These are phyloP conservation scores for Infundibulicybe gibba DNA, from an alignment of 768 basidiomycete species.

Conservation along the genomic window DNA sequence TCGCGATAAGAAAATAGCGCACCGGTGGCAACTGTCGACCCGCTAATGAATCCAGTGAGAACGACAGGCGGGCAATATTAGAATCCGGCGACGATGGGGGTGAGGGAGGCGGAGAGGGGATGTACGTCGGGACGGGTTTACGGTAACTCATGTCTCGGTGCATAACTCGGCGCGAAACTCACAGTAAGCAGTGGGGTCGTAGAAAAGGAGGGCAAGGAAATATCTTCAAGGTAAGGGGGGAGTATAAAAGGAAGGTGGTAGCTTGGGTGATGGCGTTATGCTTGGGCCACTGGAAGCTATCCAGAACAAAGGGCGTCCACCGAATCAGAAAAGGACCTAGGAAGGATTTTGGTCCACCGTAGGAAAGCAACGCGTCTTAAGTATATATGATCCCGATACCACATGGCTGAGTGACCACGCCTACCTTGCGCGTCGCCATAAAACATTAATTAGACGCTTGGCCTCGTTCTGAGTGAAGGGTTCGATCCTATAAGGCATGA, in stretches of 20 bases:
- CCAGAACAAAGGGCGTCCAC: neutral
- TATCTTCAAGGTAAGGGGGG: too few relatives aligned
- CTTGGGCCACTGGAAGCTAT: neutral
- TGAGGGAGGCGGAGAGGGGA: constrained; percentile 59
- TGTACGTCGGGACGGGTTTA: constrained; percentile 66
- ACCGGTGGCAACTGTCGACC: constrained; percentile 8
- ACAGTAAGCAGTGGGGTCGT: too few relatives aligned
- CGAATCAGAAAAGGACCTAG: neutral
- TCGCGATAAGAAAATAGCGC: neutral
- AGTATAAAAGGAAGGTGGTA: too few relatives aligned
- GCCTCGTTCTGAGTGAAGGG: too few relatives aligned
- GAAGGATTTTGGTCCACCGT: neutral
- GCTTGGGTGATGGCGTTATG: too few relatives aligned
- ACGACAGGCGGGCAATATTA: constrained; percentile 1
- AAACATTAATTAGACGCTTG: too few relatives aligned
- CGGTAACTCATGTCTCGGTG: constrained; percentile 56
- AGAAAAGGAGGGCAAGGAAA: too few relatives aligned
- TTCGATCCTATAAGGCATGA: too few relatives aligned
- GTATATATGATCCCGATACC: too few relatives aligned
- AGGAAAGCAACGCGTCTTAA: too few relatives aligned
- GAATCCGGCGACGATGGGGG: constrained; percentile 18
- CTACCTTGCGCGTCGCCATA: too few relatives aligned
- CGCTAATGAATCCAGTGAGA: constrained; percentile 4
- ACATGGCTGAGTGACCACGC: too few relatives aligned
- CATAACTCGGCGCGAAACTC: constrained; percentile 12